These are phyloP conservation scores for Neophaeococcomyces aloes DNA, from an alignment of 2,329 filamentous ascomycete species.

Conservation along the genomic window DNA sequence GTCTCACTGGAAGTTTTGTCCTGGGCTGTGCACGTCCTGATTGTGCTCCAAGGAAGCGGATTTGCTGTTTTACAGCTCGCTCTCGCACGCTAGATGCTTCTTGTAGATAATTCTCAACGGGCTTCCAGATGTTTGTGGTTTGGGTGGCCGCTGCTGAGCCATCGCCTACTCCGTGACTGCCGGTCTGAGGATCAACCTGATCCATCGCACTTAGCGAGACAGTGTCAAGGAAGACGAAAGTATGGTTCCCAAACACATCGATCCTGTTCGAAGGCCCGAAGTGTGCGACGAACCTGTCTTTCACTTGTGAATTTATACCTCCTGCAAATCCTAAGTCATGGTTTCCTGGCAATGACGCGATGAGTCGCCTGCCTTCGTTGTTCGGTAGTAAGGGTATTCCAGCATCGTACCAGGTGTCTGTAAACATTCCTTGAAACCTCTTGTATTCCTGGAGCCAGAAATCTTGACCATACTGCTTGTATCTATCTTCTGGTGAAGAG, in stretches of 20 bases:
- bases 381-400: conserved; percentile 39
- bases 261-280: conserved; percentile 89
- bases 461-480: conserved; percentile 62
- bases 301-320: conserved; percentile 68
- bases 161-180: conserved; percentile 37
- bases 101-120: conserved; percentile 65
- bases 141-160: conserved; percentile 31
- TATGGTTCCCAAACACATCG: conserved; percentile 88
- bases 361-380: conserved; percentile 63
- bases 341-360: conserved; percentile 82
- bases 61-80: conserved; percentile 37
- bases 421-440: conserved; percentile 78
- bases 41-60: not conserved
- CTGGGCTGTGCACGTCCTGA: conserved; percentile 1
- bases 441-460: conserved; percentile 83
- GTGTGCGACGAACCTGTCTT: conserved; percentile 72
- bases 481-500: conserved; percentile 53
- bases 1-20: not conserved
- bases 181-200: conserved; percentile 41
- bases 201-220: conserved; percentile 73
- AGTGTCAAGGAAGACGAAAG: conserved; percentile 81
- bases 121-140: conserved; percentile 56
- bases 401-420: conserved; percentile 52
- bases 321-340: conserved; percentile 88
- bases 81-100: conserved; percentile 54